Conservation (phyloP, 2,329 filamentous ascomycete species). For the Claviceps humidiphila region DNA sequence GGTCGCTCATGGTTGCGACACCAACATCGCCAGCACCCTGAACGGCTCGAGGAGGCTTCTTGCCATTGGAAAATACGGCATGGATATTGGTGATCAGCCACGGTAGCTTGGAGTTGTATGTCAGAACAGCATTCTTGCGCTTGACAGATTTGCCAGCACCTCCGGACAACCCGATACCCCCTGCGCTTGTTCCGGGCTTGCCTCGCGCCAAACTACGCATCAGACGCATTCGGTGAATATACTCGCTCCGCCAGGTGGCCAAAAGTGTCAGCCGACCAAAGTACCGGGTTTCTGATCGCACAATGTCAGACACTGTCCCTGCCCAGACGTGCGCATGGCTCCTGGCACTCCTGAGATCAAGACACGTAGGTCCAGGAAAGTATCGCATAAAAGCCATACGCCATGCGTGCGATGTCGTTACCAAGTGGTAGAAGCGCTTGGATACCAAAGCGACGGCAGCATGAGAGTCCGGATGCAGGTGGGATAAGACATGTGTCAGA, state of each 20-base stretch:
- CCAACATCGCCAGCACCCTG: slow-evolving; percentile 74
- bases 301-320: slow-evolving; percentile 34
- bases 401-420: slow-evolving; percentile 90
- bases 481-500: slow-evolving; percentile 78
- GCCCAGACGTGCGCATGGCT: slow-evolving; percentile 26
- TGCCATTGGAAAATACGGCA: slow-evolving; percentile 58
- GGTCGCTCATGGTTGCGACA: slow-evolving; percentile 69
- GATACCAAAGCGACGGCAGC: slow-evolving; percentile 75
- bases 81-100: slow-evolving; percentile 71
- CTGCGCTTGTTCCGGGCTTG: slow-evolving; percentile 52
- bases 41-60: slow-evolving; percentile 64
- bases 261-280: slow-evolving; percentile 73
- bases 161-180: slow-evolving; percentile 37
- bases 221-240: slow-evolving; percentile 74
- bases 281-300: slow-evolving; percentile 60
- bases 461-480: slow-evolving; percentile 75
- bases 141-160: slow-evolving; percentile 41
- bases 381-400: slow-evolving; percentile 81
- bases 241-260: slow-evolving; percentile 94
- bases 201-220: slow-evolving; percentile 70
- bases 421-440: slow-evolving; percentile 70
- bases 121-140: slow-evolving; percentile 60
- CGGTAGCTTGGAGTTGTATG: slow-evolving; percentile 73
- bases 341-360: slow-evolving; percentile 18
- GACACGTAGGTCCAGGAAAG: slow-evolving; percentile 58